These are phyloP conservation scores for Pythium brassicae DNA, from an alignment of 352 stramenopile genomes.

Conservation along the genomic window DNA sequence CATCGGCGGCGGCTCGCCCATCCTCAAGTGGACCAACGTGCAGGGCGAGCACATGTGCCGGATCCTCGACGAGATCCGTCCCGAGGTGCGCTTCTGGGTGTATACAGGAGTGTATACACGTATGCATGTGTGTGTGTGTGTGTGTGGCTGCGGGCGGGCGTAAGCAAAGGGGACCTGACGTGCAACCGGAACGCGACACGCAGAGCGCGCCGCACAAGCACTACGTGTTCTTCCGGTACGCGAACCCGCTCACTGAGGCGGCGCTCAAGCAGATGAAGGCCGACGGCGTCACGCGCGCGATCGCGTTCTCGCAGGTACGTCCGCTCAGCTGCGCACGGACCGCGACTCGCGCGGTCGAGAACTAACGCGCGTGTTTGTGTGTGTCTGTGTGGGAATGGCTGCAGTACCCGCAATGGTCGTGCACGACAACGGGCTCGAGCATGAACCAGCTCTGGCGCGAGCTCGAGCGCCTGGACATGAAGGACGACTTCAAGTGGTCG, in stretches of 20 bases:
- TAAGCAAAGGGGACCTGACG: too few species aligned
- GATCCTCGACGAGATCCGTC: conserved; percentile 86
- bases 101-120: too few species aligned
- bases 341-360: too few species aligned
- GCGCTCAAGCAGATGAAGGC: conserved; percentile 94
- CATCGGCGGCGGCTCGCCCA: conserved; percentile 97
- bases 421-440: conserved; percentile 95
- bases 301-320: conserved; percentile 92
- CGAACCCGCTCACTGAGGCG: conserved; percentile 95
- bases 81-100: conserved; percentile 42
- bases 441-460: conserved; percentile 90
- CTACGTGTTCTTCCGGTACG: conserved; percentile 99
- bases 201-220: conserved; percentile 88
- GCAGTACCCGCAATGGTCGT: conserved; percentile 97
- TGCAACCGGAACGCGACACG: background rate
- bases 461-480: conserved; percentile 86
- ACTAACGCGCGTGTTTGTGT: background rate
- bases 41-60: conserved; percentile 92
- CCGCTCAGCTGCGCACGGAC: too few species aligned
- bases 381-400: background rate
- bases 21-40: conserved; percentile 95
- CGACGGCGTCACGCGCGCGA: conserved; percentile 93
- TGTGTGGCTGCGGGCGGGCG: too few species aligned
- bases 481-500: conserved; percentile 76
- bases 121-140: conserved; percentile 3